Percentiles rank a stretch among this genome's conserved stretches.
phyloP scores from a whole-genome alignment of 208 protist species.

The Kentomonas sorsogonicus region DNA sequence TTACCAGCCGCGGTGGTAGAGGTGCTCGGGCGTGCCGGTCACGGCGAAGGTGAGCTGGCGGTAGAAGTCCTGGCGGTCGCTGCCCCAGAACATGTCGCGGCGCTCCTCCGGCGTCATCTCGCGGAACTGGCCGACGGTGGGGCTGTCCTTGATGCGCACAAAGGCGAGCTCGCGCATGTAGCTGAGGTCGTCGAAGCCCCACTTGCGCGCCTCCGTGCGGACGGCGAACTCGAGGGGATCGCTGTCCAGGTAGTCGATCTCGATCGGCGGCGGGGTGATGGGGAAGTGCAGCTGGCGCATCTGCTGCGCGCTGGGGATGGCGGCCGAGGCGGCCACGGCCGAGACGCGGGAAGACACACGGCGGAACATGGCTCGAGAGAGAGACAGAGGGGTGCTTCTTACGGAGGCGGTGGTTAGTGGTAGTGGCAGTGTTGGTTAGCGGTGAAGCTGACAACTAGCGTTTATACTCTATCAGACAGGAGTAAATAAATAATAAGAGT shows the following conservation, averaged over 20 bases:
- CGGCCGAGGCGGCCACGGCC: slow-evolving; percentile 20
- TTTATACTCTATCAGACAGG: no score
- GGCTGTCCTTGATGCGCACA: slow-evolving; percentile 87
- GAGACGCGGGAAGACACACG: slow-evolving; percentile 40
- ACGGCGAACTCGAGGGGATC: slow-evolving; percentile 86
- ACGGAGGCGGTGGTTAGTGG: no score
- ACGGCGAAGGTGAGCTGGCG: slow-evolving; percentile 70
- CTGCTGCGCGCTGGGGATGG: slow-evolving; percentile 20
- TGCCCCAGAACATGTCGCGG: slow-evolving; percentile 83
- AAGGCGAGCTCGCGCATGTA: slow-evolving; percentile 89
- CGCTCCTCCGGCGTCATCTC: slow-evolving; percentile 79
- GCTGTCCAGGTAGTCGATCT: slow-evolving; percentile 82
- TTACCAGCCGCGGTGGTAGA: slow-evolving; percentile 88
- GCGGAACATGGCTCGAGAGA: slow-evolving; percentile 26
- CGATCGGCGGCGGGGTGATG: slow-evolving; percentile 69
- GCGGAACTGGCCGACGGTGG: slow-evolving; percentile 80
- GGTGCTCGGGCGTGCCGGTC: slow-evolving; percentile 71
- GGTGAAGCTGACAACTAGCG: no score
- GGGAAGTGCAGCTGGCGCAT: slow-evolving; percentile 74
- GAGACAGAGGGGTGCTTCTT: slow-evolving; percentile 1
- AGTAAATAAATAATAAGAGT: no score
- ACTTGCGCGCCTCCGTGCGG: slow-evolving; percentile 83
- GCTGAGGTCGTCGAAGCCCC: slow-evolving; percentile 79
- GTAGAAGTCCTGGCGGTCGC: slow-evolving; percentile 86
- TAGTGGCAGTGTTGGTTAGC: no score